A percentile compares a stretch with the other conserved stretches of the same genome.
Evolutionary conservation across 208 protist species (phyloP).

Genomic region (Angomonas deanei): DNA sequence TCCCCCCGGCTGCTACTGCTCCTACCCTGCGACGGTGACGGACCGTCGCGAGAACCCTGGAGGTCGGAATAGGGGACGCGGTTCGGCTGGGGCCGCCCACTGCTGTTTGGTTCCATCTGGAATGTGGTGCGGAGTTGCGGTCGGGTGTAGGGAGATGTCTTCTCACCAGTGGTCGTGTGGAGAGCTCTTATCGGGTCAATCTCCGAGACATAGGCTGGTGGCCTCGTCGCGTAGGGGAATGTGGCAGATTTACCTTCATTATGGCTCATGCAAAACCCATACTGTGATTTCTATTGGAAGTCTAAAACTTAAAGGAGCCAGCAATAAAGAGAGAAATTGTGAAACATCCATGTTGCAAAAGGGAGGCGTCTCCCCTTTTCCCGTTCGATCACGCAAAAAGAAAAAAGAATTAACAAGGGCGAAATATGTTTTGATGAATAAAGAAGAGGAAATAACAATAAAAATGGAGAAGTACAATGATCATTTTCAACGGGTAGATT

Average conservation of each 20-base stretch:
- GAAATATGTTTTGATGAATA: background rate
- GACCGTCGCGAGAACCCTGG: background rate
- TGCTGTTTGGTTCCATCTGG: no score
- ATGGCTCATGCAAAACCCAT: background rate
- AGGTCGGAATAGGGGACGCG: no score
- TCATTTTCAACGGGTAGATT: background rate
- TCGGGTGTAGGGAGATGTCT: background rate
- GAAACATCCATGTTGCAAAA: no score
- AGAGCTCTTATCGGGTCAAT: background rate
- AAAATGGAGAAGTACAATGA: background rate
- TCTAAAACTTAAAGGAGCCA: no score
- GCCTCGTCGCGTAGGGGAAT: background rate
- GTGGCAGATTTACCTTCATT: background rate
- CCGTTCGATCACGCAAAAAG: background rate
- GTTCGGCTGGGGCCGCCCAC: no score
- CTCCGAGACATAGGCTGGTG: background rate
- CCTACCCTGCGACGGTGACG: background rate
- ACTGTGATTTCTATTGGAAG: no score
- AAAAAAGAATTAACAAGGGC: constrained; percentile 5
- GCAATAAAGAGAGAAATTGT: no score
- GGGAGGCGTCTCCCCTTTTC: no score
- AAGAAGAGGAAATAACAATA: background rate
- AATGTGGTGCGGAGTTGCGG: background rate
- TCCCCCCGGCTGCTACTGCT: background rate
- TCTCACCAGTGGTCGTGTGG: background rate